phyloP scores from a whole-genome alignment of 2,329 filamentous ascomycete genomes.

The Nigrospora sphaerica region DNA sequence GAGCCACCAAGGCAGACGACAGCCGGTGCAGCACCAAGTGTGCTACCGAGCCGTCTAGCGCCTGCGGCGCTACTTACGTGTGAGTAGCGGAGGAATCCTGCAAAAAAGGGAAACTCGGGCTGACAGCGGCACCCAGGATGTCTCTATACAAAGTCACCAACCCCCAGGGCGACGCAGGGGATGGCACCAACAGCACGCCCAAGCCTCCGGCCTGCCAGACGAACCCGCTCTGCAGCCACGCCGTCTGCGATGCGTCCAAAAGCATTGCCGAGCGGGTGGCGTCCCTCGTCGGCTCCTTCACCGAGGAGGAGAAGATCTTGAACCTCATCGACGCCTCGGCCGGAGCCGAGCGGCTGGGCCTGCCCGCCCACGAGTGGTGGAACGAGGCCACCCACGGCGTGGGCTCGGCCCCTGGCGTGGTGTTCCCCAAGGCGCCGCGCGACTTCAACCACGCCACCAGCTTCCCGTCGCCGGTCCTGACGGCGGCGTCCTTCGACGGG shows the following conservation, averaged over 20 bases:
- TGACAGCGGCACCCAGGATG: neutral
- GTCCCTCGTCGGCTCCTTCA: neutral
- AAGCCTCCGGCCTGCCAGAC: neutral
- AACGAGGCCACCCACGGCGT: constrained; percentile 58
- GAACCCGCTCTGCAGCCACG: neutral
- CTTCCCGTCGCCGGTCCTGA: constrained; percentile 22
- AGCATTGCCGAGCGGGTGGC: neutral
- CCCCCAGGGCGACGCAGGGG: neutral
- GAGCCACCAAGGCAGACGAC: neutral
- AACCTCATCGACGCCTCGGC: constrained; percentile 9
- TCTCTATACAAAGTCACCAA: constrained; percentile 1
- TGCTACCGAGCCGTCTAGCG: neutral
- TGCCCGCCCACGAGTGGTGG: constrained; percentile 56
- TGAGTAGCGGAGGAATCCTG: neutral
- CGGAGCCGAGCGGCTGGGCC: constrained; percentile 47
- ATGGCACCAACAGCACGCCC: neutral
- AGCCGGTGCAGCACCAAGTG: neutral
- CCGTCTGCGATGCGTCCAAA: neutral
- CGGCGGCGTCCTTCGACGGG: constrained; percentile 24
- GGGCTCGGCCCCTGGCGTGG: constrained; percentile 39
- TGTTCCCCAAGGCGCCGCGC: constrained; percentile 10
- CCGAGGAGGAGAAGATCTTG: neutral
- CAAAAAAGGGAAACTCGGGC: neutral
- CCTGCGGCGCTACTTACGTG: neutral
- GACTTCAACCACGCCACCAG: constrained; percentile 22